Evolutionary conservation across 1,284 basidiomycete genomes (phyloP), one percentile per base, ranked within the genome.

Genomic region (Cryptococcus deneoformans): DNA sequence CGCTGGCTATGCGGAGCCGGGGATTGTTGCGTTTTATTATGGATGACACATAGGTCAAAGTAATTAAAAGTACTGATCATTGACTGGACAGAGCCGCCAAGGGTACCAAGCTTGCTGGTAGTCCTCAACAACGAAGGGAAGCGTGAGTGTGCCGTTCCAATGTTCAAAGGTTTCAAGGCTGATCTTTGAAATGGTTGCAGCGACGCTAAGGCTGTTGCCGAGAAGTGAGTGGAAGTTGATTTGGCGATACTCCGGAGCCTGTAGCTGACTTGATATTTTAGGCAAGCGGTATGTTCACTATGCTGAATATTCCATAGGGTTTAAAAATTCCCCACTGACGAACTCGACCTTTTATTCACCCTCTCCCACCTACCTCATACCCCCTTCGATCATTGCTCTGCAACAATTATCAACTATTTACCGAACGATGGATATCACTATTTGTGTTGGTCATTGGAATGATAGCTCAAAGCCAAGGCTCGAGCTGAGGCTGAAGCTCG

Each of bases 401-500:
- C 12, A 40, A 40, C 24, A 5, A 52, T 24, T 29, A 29, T 29
- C 29, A 29, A 29, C 29, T 29, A 29, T 29, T 29, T 29, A 29
- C 29, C 29, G 34, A 2, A 46, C 45, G 10, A 29, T 37, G n/a
- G 44, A 40, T 52, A 36, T n/a, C 50, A 12, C 37, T 11, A 14
- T 47, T n/a, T 29, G 24, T 39, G 40, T n/a, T 39, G 46, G 7
- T 14, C 46, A 40, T 4, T 29, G 29, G 29, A 6, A 38, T 9
- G n/a, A 48, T 39, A 61, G 60, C 53, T 57, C 38, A 61, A 61
- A 52, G 60, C 60, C 11, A 53, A 61, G 52, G 57, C 57, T 35
- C 50, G 60, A 37, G 60, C 56, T 11, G 60, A 61, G 44, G 60
- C 57, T 11, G 60, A 58, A 42, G 56, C 60, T 12, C 52, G 47